Base-by-base conservation (phyloP, 495 filamentous ascomycete genomes). In the Elaphomyces granulatus region DNA sequence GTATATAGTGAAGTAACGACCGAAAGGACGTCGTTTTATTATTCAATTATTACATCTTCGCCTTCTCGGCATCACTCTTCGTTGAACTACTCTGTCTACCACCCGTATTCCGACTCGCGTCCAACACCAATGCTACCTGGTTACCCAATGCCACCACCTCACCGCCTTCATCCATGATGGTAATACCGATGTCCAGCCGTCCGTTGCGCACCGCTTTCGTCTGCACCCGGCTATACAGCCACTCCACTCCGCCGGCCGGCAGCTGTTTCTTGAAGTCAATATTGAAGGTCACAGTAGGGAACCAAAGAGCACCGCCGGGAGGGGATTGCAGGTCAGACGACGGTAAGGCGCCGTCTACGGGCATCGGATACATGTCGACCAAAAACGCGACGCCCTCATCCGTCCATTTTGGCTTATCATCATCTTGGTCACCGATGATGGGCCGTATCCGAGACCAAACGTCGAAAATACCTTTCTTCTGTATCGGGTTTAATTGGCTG, bases 271-370 rank as follows among this genome's bases (percentile, higher is more conserved):
- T 83, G 36, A 79, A 56, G 45, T 84, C 79, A 18, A 84, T 43
- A 44, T 75, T 77, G 55, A 85, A 55, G 15, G 79, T 64, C 12
- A 90, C 57, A 2, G 83, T 92, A 0, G 82, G 83, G 59, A 87
- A 88, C 85, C 85, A 88, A 48, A 68, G 70, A 37, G 56, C 44
- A 4, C 20, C 26, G 28, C 37, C 37, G 20, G 48, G 46, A 34
- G 49, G 33, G 32, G 41, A 34, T 30, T 54, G 36, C 49, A 42
- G 23, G 6, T 28, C 23, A 30, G 58, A 51, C 50, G 61, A 53
- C 19, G 43, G 44, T 43, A 62, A 53, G 39, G 67, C 54, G 36
- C 54, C 50, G 49, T 75, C 68, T 28, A 78, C 45, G 26, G 70
- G 66, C 60, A 68, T 66, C 15, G 75, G 74, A 45, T 77, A 82